These are phyloP conservation scores for Neurospora sp. DNA, from an alignment of 495 filamentous ascomycete species.

Conservation along the genomic window DNA sequence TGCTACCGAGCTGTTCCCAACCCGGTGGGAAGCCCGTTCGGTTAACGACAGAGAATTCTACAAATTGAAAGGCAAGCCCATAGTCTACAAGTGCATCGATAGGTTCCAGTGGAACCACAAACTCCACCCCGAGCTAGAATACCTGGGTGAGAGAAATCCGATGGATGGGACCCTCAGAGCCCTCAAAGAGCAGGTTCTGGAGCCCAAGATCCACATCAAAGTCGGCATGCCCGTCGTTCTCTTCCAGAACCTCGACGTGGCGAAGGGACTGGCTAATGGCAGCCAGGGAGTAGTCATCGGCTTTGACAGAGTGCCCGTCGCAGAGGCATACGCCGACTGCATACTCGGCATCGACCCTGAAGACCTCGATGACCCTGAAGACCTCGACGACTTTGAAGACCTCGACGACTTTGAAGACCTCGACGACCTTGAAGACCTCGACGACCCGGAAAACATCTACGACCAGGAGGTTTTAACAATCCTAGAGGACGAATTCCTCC, in stretches of 20 bases:
- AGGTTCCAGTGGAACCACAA: constrained; percentile 48
- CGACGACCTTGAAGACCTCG: too few species aligned
- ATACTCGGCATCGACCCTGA: too few species aligned
- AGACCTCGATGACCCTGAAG: too few species aligned
- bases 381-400: too few species aligned
- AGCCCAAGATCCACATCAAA: constrained; percentile 55
- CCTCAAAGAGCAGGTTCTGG: constrained; percentile 43
- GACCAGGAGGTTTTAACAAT: constrained; percentile 40
- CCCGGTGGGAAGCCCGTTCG: constrained; percentile 26
- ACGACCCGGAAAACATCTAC: constrained; percentile 47
- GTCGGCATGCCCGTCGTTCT: constrained; percentile 87
- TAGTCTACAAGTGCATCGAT: constrained; percentile 62
- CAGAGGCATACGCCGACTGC: too few species aligned
- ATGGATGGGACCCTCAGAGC: constrained; percentile 52
- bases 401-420: too few species aligned
- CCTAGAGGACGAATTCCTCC: not conserved
- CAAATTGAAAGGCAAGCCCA: constrained; percentile 22
- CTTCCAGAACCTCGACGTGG: constrained; percentile 77
- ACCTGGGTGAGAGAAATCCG: constrained; percentile 48
- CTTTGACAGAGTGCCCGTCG: too few species aligned
- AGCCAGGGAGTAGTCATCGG: constrained; percentile 73
- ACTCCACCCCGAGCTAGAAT: constrained; percentile 52
- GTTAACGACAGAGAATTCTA: constrained; percentile 31
- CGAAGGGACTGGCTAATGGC: constrained; percentile 73
- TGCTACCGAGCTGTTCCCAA: constrained; percentile 33